Conservation (phyloP, 805 yeast genomes). For the Lachancea nothofagi region DNA sequence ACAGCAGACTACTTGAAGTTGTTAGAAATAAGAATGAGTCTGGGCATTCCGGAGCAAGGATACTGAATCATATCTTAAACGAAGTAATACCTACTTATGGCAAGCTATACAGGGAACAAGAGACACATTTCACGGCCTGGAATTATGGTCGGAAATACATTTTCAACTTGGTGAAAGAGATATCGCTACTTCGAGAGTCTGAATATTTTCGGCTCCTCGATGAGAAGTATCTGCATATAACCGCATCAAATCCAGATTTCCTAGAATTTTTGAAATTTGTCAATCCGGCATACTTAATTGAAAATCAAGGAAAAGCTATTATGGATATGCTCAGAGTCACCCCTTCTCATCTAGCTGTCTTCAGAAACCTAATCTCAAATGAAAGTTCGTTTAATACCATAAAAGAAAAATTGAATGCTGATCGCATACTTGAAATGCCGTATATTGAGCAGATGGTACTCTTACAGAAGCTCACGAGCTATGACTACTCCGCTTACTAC, state of each 20-base stretch:
- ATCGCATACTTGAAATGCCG: conserved; percentile 23
- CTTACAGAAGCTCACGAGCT: conserved; percentile 23
- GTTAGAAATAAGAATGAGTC: not conserved
- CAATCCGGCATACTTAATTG: conserved; percentile 26
- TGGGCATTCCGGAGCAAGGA: not conserved
- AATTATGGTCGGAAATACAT: conserved; percentile 19
- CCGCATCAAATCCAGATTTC: conserved; percentile 13
- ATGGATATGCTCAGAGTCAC: conserved; percentile 12
- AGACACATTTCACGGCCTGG: conserved; percentile 18
- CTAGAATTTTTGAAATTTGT: conserved; percentile 25
- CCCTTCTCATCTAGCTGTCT: conserved; percentile 20
- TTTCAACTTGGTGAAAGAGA: conserved; percentile 21
- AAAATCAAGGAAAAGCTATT: conserved; percentile 14
- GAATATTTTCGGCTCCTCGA: conserved; percentile 18
- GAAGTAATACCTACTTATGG: conserved; percentile 15
- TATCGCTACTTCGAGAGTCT: conserved; percentile 23
- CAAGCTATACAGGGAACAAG: conserved; percentile 16
- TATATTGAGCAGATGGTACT: conserved; percentile 31
- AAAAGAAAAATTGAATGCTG: conserved; percentile 17
- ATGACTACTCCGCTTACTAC: conserved; percentile 16
- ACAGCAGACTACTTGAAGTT: conserved; percentile 13
- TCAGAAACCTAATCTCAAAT: conserved; percentile 23
- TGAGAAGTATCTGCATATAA: conserved; percentile 16
- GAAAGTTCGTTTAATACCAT: conserved; percentile 20
- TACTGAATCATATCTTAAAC: not conserved